A percentile compares a stretch with the other conserved stretches of the same genome.
phyloP scores from a whole-genome alignment of 345 rosid species.

The Alliaria petiolata region DNA sequence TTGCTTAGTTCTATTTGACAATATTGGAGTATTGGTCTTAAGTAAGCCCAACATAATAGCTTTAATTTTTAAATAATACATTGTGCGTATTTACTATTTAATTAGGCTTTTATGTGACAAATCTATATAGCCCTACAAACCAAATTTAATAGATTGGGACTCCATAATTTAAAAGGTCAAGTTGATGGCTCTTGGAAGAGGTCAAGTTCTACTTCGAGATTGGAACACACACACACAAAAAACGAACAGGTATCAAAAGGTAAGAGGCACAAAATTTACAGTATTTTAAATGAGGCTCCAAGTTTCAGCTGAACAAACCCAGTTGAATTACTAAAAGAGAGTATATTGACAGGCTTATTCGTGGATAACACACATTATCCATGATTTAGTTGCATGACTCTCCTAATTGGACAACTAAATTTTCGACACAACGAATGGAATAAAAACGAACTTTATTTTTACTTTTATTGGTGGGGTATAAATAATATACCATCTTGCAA shows the following conservation, averaged over 20 bases:
- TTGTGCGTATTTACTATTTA: not conserved
- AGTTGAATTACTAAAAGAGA: not conserved
- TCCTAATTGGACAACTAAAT: not conserved
- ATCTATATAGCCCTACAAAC: not conserved
- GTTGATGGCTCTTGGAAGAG: not conserved
- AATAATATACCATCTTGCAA: conserved; percentile 5
- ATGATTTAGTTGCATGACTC: conserved; percentile 10
- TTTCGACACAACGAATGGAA: conserved; percentile 17
- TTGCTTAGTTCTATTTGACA: not conserved
- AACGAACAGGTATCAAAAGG: not conserved
- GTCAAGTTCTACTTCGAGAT: not conserved
- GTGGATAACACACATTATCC: not conserved
- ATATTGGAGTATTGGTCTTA: not conserved
- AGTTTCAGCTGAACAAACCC: not conserved
- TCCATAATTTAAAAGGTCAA: not conserved
- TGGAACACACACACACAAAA: not conserved
- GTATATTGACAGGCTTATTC: not conserved
- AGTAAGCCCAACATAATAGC: not conserved
- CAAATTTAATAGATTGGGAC: not conserved
- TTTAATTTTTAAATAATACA: not conserved
- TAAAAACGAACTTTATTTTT: not conserved
- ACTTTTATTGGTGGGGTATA: conserved; percentile 18
- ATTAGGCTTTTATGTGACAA: not conserved
- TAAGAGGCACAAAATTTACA: not conserved
- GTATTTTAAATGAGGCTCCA: not conserved